These are phyloP conservation scores for Arachnopeziza araneosa DNA, from an alignment of 2,329 filamentous ascomycete species.

Conservation along the genomic window DNA sequence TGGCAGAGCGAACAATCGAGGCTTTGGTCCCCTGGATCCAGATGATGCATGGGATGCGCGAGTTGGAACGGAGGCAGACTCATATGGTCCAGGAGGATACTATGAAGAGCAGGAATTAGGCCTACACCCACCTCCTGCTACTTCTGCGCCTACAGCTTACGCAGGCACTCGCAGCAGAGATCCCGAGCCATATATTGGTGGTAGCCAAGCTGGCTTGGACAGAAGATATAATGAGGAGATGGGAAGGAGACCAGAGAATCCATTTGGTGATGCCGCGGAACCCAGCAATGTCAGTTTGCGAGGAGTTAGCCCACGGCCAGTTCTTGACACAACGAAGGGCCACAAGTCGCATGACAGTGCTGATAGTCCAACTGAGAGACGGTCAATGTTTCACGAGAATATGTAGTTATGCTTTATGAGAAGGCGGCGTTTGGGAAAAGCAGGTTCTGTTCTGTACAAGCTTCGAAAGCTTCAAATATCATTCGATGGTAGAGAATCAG, in stretches of 20 bases:
- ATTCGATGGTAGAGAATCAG: background rate
- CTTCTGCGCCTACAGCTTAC: conserved; percentile 34
- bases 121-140: conserved; percentile 42
- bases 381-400: conserved; percentile 65
- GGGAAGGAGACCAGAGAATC: conserved; percentile 46
- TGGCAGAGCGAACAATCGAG: conserved; percentile 42
- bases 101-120: conserved; percentile 76
- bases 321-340: background rate
- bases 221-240: conserved; percentile 41
- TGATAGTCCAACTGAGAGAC: conserved; percentile 60
- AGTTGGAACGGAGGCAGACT: conserved; percentile 68
- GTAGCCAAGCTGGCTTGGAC: conserved; percentile 38
- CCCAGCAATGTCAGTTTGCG: conserved; percentile 56
- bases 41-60: conserved; percentile 83
- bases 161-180: conserved; percentile 41
- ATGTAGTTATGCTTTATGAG: conserved; percentile 39
- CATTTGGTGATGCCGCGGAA: conserved; percentile 64
- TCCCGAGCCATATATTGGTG: conserved; percentile 34
- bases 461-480: background rate
- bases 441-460: background rate
- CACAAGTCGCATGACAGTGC: conserved; percentile 12
- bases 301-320: conserved; percentile 72
- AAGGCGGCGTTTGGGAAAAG: conserved; percentile 3
- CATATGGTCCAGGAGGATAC: conserved; percentile 54
- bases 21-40: conserved; percentile 66